These are phyloP conservation scores for Daldinia loculata DNA, from an alignment of 495 filamentous ascomycete genomes.

Conservation along the genomic window DNA sequence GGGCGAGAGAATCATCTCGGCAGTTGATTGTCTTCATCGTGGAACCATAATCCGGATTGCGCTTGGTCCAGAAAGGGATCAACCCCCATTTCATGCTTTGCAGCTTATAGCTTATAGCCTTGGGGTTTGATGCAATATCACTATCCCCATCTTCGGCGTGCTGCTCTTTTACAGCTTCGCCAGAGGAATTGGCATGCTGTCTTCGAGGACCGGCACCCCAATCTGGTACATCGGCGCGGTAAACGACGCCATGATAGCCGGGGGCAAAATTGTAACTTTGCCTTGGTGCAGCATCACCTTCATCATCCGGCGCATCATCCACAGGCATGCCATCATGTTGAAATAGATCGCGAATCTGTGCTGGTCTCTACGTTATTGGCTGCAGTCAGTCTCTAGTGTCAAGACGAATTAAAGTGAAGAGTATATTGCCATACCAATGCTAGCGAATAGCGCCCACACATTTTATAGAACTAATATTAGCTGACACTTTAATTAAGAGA, in stretches of 20 bases:
- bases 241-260: slow-evolving; percentile 83
- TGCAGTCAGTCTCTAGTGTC: slow-evolving; percentile 28
- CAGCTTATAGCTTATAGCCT: slow-evolving; percentile 72
- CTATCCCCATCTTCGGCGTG: slow-evolving; percentile 28
- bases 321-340: slow-evolving; percentile 79
- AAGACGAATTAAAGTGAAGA: not conserved
- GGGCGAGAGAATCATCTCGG: slow-evolving; percentile 83
- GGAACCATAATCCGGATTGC: slow-evolving; percentile 76
- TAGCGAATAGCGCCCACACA: slow-evolving; percentile 90
- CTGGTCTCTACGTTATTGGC: slow-evolving; percentile 61
- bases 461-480: slow-evolving; percentile 47
- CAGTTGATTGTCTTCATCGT: slow-evolving; percentile 93
- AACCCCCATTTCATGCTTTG: slow-evolving; percentile 75
- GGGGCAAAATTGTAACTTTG: slow-evolving; percentile 95
- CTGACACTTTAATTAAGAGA: not conserved
- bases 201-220: slow-evolving; percentile 55
- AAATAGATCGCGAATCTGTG: slow-evolving; percentile 72
- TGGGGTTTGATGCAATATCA: not conserved
- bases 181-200: slow-evolving; percentile 20
- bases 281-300: slow-evolving; percentile 65
- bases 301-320: slow-evolving; percentile 77
- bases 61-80: slow-evolving; percentile 91
- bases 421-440: slow-evolving; percentile 67
- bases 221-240: slow-evolving; percentile 76
- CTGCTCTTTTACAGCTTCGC: slow-evolving; percentile 13